Percentiles rank a stretch among this genome's conserved stretches.
Conservation (phyloP, 2,329 filamentous ascomycete species). For the Aureobasidium subglaciale region DNA sequence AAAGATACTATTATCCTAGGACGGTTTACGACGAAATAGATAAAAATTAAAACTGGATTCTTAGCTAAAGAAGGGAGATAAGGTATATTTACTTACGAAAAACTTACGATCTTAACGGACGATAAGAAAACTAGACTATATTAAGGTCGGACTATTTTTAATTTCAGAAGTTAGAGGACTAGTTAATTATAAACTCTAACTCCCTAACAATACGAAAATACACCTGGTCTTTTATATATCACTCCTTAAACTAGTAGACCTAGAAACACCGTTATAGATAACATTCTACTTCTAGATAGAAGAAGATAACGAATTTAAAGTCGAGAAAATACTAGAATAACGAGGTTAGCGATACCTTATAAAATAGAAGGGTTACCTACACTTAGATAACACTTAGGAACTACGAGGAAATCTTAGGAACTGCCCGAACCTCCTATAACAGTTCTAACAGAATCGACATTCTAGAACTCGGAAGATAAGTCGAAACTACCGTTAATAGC, state of each 20-base stretch:
- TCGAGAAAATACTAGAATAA: slow-evolving; percentile 5
- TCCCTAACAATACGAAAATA: slow-evolving; percentile 1
- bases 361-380: slow-evolving; percentile 9
- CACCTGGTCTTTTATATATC: not conserved
- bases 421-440: not conserved
- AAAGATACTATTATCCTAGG: slow-evolving; percentile 10
- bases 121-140: slow-evolving; percentile 18
- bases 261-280: slow-evolving; percentile 2
- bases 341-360: slow-evolving; percentile 7
- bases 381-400: slow-evolving; percentile 8
- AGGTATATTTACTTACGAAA: slow-evolving; percentile 18
- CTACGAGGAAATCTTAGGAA: not conserved
- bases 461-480: not conserved
- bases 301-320: not conserved
- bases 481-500: not conserved
- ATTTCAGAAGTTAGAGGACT: slow-evolving; percentile 14
- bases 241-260: not conserved
- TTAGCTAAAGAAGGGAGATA: slow-evolving; percentile 19
- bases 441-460: not conserved
- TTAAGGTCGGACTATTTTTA: slow-evolving; percentile 19
- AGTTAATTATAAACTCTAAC: slow-evolving; percentile 12
- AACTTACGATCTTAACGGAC: slow-evolving; percentile 16
- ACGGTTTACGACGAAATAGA: not conserved
- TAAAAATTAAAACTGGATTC: slow-evolving; percentile 8
- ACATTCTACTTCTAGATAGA: slow-evolving; percentile 8